These are phyloP conservation scores for Primulina eburnea DNA, from an alignment of 257 asterid species.

Conservation along the genomic window DNA sequence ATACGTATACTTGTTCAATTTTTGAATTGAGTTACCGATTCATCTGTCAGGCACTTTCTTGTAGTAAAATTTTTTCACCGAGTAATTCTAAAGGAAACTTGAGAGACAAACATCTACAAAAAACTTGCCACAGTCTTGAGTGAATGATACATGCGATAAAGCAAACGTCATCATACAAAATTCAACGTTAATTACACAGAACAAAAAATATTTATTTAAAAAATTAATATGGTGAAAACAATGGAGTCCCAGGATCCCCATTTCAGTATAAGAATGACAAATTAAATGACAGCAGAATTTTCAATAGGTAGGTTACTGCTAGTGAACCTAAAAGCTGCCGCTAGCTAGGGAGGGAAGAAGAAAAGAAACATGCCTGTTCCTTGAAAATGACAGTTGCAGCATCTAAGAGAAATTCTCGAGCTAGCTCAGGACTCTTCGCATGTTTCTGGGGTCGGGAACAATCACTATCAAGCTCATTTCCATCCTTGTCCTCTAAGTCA, in stretches of 20 bases:
- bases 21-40: neutral
- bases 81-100: neutral
- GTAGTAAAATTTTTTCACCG: neutral
- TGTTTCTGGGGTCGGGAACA: constrained; percentile 99
- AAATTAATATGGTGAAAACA: neutral
- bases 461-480: constrained; percentile 85
- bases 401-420: constrained; percentile 97
- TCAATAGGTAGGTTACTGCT: neutral
- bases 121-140: neutral
- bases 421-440: constrained; percentile 99
- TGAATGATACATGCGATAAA: neutral
- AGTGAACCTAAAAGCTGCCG: neutral
- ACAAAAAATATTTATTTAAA: neutral
- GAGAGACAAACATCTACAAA: neutral
- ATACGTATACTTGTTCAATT: constrained; percentile 7
- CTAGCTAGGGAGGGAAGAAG: constrained; percentile 3
- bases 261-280: constrained; percentile 2
- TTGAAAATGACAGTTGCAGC: constrained; percentile 97
- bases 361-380: constrained; percentile 74
- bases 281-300: constrained; percentile 1
- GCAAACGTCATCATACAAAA: neutral
- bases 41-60: constrained; percentile 1
- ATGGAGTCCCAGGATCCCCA: neutral
- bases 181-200: neutral
- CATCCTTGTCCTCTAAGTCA: constrained; percentile 97